Conservation (phyloP, 2,329 filamentous ascomycete genomes). For the Penicillium sp. region DNA sequence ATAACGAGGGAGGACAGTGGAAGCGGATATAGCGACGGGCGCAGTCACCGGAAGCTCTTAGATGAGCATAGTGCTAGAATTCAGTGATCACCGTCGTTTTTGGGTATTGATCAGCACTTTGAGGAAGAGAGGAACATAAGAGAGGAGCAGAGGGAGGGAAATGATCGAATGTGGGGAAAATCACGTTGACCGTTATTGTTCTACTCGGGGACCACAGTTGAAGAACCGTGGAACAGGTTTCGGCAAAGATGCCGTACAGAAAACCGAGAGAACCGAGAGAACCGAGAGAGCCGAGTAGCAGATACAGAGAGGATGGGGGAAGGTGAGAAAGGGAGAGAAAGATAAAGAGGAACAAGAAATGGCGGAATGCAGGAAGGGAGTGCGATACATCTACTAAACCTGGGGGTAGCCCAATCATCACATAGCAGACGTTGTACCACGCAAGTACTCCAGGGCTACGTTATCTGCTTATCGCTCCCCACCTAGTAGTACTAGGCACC, state of each 20-base stretch:
- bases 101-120: background rate
- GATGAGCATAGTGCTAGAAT: conserved; percentile 3
- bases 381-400: conserved; percentile 7
- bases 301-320: background rate
- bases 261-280: conserved; percentile 8
- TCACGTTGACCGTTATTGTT: conserved; percentile 7
- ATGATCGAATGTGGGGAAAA: conserved; percentile 1
- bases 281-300: background rate
- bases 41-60: conserved; percentile 3
- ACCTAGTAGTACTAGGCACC: background rate
- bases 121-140: background rate
- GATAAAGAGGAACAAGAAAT: conserved; percentile 2
- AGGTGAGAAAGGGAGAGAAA: background rate
- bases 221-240: conserved; percentile 15
- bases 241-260: conserved; percentile 1
- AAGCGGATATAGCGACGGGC: background rate
- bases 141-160: background rate
- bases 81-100: background rate
- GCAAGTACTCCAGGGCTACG: background rate
- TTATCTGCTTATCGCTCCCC: conserved; percentile 9
- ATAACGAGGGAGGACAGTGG: background rate
- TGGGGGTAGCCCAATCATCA: background rate
- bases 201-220: conserved; percentile 9
- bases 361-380: conserved; percentile 6
- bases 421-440: conserved; percentile 3